These are phyloP conservation scores for Colletotrichum cereale DNA, from an alignment of 2,329 filamentous ascomycete species.

Conservation along the genomic window DNA sequence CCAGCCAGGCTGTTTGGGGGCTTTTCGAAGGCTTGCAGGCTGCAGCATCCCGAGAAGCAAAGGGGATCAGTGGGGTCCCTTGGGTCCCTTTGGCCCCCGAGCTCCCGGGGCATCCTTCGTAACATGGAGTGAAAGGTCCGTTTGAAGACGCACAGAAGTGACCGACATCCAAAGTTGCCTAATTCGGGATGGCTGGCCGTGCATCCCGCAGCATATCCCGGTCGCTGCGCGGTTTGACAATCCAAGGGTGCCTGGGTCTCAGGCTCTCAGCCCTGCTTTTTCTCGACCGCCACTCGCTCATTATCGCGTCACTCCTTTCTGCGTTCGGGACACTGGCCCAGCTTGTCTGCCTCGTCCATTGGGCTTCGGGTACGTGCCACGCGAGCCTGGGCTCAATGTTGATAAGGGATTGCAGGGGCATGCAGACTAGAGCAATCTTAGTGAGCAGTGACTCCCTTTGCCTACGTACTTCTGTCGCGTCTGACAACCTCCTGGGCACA, in stretches of 20 bases:
- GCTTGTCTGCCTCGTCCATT: background rate
- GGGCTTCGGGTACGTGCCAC: background rate
- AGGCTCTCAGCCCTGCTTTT: conserved; percentile 19
- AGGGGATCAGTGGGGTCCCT: conserved; percentile 29
- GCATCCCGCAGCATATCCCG: conserved; percentile 2
- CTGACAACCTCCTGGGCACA: too few relatives aligned
- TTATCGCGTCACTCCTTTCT: conserved; percentile 29
- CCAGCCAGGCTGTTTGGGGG: background rate
- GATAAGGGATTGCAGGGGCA: background rate
- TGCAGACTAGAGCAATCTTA: background rate
- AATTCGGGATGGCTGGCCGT: conserved; percentile 13
- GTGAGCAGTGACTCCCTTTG: background rate
- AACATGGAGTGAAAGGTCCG: conserved; percentile 19
- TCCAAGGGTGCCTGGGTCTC: background rate
- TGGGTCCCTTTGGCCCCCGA: background rate
- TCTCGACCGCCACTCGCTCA: conserved; percentile 31
- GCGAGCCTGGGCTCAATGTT: conserved; percentile 8
- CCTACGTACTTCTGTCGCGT: background rate
- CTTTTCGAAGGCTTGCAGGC: background rate
- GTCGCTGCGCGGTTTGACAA: conserved; percentile 18
- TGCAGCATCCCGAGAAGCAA: conserved; percentile 31
- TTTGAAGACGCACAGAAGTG: background rate
- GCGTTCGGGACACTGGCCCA: background rate
- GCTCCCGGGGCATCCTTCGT: conserved; percentile 11
- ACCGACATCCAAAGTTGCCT: conserved; percentile 20